Evolutionary conservation across 805 yeast genomes (phyloP).

Genomic region (Yueomyces sinensis): DNA sequence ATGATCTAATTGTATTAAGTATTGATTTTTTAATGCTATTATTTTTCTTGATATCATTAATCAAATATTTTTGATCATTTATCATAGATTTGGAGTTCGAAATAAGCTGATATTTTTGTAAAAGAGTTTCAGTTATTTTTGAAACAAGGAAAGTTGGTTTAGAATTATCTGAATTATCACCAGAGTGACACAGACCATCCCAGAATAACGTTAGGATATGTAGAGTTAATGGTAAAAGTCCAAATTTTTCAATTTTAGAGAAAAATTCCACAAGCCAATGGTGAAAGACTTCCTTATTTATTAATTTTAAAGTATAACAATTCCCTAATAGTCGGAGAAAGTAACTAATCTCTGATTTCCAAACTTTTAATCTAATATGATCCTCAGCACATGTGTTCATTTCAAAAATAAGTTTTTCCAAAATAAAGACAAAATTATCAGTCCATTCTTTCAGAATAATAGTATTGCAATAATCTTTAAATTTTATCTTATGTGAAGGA

Average conservation of each 20-base stretch:
- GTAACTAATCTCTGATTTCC: conserved; percentile 45
- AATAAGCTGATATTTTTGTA: conserved; percentile 33
- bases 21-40: conserved; percentile 20
- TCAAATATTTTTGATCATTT: conserved; percentile 25
- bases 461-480: neutral
- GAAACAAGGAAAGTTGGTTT: conserved; percentile 36
- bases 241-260: conserved; percentile 25
- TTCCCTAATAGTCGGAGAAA: conserved; percentile 46
- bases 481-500: conserved; percentile 4
- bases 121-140: conserved; percentile 47
- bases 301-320: conserved; percentile 52
- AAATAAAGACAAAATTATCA: conserved; percentile 52
- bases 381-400: conserved; percentile 21
- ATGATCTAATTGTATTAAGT: conserved; percentile 12
- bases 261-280: conserved; percentile 50
- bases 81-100: conserved; percentile 22
- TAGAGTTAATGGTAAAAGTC: conserved; percentile 33
- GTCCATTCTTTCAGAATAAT: conserved; percentile 85
- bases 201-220: conserved; percentile 56
- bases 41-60: conserved; percentile 25
- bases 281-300: conserved; percentile 50
- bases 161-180: conserved; percentile 20
- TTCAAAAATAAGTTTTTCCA: conserved; percentile 24
- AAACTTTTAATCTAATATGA: conserved; percentile 14
- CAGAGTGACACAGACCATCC: conserved; percentile 41